Conservation (phyloP, 2,329 filamentous ascomycete species). For the Coniochaeta hoffmannii region DNA sequence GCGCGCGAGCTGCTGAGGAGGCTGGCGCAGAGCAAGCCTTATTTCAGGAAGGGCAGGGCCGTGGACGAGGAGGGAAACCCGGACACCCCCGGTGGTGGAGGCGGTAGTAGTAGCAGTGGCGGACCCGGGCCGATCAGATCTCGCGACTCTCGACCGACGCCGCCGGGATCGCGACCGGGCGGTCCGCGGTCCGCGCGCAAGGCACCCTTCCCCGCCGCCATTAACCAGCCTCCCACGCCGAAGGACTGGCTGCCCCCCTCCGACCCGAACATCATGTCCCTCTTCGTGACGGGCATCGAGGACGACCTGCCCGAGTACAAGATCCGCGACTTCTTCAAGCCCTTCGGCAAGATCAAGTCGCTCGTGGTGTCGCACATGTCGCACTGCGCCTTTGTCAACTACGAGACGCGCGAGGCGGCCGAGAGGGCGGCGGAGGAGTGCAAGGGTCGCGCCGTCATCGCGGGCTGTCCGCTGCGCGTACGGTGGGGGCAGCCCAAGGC, state of each 20-base stretch:
- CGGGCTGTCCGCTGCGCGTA: conserved; percentile 82
- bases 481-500: conserved; percentile 92
- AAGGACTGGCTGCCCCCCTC: conserved; percentile 80
- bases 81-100: conserved; percentile 27
- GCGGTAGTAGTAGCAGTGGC: conserved; percentile 46
- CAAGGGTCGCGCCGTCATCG: conserved; percentile 81
- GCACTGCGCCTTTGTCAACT: conserved; percentile 96
- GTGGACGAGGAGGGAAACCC: conserved; percentile 52
- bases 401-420: conserved; percentile 72
- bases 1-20: conserved; percentile 79
- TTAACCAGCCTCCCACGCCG: conserved; percentile 65
- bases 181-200: conserved; percentile 29
- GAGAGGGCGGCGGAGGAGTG: conserved; percentile 80
- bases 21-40: conserved; percentile 87
- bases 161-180: conserved; percentile 39
- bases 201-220: conserved; percentile 54
- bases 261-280: conserved; percentile 80
- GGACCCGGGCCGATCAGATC: conserved; percentile 74
- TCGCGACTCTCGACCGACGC: conserved; percentile 50
- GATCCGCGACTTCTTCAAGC: conserved; percentile 82
- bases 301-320: conserved; percentile 93
- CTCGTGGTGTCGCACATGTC: conserved; percentile 95
- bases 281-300: conserved; percentile 93
- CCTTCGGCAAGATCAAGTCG: conserved; percentile 83
- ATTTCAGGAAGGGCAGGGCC: conserved; percentile 80